Evolutionary conservation across 306 rosid species (phyloP).

Genomic region (Inga laurina): DNA sequence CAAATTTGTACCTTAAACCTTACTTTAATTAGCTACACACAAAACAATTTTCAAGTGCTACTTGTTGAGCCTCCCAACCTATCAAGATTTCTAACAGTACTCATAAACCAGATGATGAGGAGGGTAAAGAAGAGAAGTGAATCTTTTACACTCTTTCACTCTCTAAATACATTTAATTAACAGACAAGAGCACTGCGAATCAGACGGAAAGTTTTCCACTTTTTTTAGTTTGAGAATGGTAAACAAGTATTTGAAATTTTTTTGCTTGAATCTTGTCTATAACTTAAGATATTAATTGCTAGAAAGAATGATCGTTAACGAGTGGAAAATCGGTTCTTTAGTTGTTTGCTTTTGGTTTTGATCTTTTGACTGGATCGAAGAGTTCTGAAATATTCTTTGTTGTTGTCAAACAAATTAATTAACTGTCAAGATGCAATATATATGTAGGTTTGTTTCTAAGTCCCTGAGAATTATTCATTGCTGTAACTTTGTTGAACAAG

Average conservation of each 20-base stretch:
- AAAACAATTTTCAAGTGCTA: not conserved
- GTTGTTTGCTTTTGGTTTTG: constrained; percentile 14
- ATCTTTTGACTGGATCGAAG: constrained; percentile 5
- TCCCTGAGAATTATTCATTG: constrained; percentile 31
- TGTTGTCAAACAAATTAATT: constrained; percentile 24
- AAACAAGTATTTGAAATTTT: not conserved
- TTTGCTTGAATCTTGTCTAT: not conserved
- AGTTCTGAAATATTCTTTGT: not conserved
- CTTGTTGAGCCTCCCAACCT: not conserved
- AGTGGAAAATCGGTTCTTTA: constrained; percentile 23
- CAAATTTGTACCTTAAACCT: too few relatives aligned
- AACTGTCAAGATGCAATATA: not conserved
- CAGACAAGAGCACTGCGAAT: not conserved
- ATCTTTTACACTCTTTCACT: not conserved
- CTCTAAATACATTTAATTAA: not conserved
- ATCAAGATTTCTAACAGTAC: not conserved
- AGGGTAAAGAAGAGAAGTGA: not conserved
- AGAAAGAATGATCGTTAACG: not conserved
- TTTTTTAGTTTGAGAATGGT: not conserved
- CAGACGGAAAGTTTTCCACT: not conserved
- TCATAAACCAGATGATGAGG: not conserved
- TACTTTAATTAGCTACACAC: not conserved
- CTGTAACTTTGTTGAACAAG: constrained; percentile 37
- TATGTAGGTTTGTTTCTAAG: constrained; percentile 41
- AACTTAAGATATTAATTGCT: not conserved